phyloP scores from a whole-genome alignment of 495 filamentous ascomycete genomes.

The Penicillium lagena region DNA sequence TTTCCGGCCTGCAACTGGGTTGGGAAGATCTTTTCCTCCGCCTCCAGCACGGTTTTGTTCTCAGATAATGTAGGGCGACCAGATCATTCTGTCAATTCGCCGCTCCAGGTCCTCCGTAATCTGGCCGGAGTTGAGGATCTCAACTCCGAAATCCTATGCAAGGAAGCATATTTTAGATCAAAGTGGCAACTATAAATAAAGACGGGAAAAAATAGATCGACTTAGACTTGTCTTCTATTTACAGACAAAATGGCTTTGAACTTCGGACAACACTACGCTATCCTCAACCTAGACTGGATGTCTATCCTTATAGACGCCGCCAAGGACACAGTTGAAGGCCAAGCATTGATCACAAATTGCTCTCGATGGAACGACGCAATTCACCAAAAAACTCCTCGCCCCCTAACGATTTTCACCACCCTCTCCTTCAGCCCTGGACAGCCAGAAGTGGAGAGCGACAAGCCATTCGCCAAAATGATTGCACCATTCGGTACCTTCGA shows the following conservation, averaged over 20 bases:
- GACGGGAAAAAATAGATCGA: too few relatives aligned
- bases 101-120: too few relatives aligned
- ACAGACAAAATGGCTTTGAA: constrained; percentile 2
- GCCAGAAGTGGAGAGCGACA: constrained; percentile 22
- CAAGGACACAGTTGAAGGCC: constrained; percentile 22
- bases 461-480: constrained; percentile 26
- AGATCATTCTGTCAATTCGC: too few relatives aligned
- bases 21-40: too few relatives aligned
- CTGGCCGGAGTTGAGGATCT: too few relatives aligned
- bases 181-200: too few relatives aligned
- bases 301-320: constrained; percentile 24
- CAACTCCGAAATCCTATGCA: too few relatives aligned
- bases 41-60: too few relatives aligned
- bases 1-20: too few relatives aligned
- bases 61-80: too few relatives aligned
- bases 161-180: too few relatives aligned
- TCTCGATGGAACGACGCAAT: constrained; percentile 32
- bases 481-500: constrained; percentile 13
- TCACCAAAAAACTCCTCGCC: constrained; percentile 22
- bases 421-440: constrained; percentile 26
- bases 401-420: constrained; percentile 34
- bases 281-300: constrained; percentile 44
- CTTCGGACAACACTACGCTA: constrained; percentile 30
- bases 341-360: constrained; percentile 10
- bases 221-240: neutral